Base-by-base conservation (phyloP, 2,329 filamentous ascomycete species). In the Exophiala viscosa region DNA sequence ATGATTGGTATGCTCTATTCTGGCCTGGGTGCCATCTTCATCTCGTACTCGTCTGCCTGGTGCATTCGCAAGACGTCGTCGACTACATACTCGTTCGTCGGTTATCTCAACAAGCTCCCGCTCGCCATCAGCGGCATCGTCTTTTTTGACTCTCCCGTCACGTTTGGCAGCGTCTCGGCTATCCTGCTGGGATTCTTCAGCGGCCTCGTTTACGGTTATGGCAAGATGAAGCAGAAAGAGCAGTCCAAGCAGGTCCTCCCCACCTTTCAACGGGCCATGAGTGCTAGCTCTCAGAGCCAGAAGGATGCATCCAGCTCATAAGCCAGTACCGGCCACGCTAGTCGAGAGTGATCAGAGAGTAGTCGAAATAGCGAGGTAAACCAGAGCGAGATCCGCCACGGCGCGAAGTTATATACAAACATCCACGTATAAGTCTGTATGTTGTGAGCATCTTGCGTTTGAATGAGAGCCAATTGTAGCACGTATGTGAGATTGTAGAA, bases 31-130 rank as follows among this genome's bases (percentile, higher is more conserved):
- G 88, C 91, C 45, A 91, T 97, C 66, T 96, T 96, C 75, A 99
- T 99, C 72, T 97, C 92, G n/a, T 99, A 99, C 80, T 95, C 90
- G 67, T 96, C 91, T 13, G 93, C 93, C 35, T 97, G 93, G 93
- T 97, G 93, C 69, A 93, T 99, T 60, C 91, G 93, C 61, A 88
- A 96, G 60, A 97, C 93, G 6, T 95, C 91, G 0, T 96, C 91
- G 15, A 97, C 93, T 8, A 99, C 93, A 1, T 99, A 97, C 78
- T 95, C 89, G 28, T 97, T 99, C 92, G 93, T 97, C 51, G 93
- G 93, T 58, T 89, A 92, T 14, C 79, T 99, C 66, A 99, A 99
- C 81, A 99, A 99, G 79, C 85, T 99, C 32, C 93, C 93, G 39
- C 91, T 99, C 63, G 93, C 93, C 50, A 71, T 99, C 61, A 91